phyloP scores from a whole-genome alignment of 1,139 yeast species.

The Cylindricascospora bacillispora region DNA sequence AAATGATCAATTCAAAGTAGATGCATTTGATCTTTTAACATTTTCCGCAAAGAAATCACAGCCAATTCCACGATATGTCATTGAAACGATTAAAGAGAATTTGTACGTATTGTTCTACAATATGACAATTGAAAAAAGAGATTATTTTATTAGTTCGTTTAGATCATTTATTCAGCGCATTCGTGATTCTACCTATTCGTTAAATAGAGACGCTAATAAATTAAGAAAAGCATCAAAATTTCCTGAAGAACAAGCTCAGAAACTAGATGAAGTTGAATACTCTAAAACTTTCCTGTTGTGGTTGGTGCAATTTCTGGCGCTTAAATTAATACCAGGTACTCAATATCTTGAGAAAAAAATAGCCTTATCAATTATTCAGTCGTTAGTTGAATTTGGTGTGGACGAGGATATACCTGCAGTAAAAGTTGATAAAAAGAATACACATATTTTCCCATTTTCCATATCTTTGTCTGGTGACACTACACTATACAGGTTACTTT shows the following conservation, averaged over 20 bases:
- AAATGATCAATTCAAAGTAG: slow-evolving; percentile 38
- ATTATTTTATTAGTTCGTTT: slow-evolving; percentile 46
- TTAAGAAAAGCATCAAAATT: slow-evolving; percentile 28
- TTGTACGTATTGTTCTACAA: slow-evolving; percentile 46
- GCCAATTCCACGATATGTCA: slow-evolving; percentile 36
- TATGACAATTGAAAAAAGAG: slow-evolving; percentile 53
- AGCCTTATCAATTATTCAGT: slow-evolving; percentile 37
- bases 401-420: slow-evolving; percentile 32
- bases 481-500: slow-evolving; percentile 33
- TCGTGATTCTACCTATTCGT: slow-evolving; percentile 51
- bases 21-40: slow-evolving; percentile 48
- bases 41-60: slow-evolving; percentile 50
- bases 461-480: slow-evolving; percentile 31
- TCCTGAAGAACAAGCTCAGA: slow-evolving; percentile 26
- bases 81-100: slow-evolving; percentile 31
- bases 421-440: slow-evolving; percentile 22
- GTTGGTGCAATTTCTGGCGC: slow-evolving; percentile 31
- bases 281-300: slow-evolving; percentile 33
- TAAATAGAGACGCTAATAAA: slow-evolving; percentile 36
- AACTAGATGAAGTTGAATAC: slow-evolving; percentile 19
- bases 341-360: slow-evolving; percentile 51
- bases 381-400: slow-evolving; percentile 43
- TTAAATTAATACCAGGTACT: slow-evolving; percentile 48
- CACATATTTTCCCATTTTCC: slow-evolving; percentile 29
- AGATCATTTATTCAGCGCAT: slow-evolving; percentile 50